A percentile compares a stretch with the other conserved stretches of the same genome.
Evolutionary conservation across 2,329 filamentous ascomycete genomes (phyloP).

Genomic region (Trichoderma sp.): DNA sequence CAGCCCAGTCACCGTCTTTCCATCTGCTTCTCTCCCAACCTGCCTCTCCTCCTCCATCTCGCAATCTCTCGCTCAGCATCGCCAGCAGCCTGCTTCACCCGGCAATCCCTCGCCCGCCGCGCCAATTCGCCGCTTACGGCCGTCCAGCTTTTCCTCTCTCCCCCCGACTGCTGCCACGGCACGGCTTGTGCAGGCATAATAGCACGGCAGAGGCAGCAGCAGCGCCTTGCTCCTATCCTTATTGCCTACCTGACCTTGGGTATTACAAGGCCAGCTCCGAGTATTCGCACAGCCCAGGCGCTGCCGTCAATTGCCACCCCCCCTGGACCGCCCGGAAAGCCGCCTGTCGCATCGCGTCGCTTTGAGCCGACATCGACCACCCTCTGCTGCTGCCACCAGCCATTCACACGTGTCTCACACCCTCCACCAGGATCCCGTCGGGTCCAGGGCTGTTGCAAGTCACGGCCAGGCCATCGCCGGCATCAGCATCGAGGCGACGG

Average conservation of each 20-base stretch:
- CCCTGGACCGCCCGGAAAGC: slow-evolving; percentile 8
- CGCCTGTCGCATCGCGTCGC: slow-evolving; percentile 28
- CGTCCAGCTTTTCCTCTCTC: no score
- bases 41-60: slow-evolving; percentile 8
- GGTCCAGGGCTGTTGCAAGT: slow-evolving; percentile 21
- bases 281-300: background rate
- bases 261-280: background rate
- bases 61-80: background rate
- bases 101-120: no score
- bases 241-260: no score
- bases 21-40: background rate
- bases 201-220: no score
- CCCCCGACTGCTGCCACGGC: background rate
- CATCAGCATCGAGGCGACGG: slow-evolving; percentile 1
- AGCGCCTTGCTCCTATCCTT: no score
- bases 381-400: slow-evolving; percentile 27
- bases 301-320: slow-evolving; percentile 28
- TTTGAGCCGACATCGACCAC: slow-evolving; percentile 27
- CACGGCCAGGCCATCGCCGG: slow-evolving; percentile 1
- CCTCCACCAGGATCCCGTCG: slow-evolving; percentile 23
- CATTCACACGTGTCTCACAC: slow-evolving; percentile 31
- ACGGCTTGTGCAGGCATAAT: no score
- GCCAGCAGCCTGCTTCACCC: no score
- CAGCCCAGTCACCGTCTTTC: background rate
- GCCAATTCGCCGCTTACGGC: no score